Conservation (phyloP, 441 rosid species). For the California macrophylla region DNA sequence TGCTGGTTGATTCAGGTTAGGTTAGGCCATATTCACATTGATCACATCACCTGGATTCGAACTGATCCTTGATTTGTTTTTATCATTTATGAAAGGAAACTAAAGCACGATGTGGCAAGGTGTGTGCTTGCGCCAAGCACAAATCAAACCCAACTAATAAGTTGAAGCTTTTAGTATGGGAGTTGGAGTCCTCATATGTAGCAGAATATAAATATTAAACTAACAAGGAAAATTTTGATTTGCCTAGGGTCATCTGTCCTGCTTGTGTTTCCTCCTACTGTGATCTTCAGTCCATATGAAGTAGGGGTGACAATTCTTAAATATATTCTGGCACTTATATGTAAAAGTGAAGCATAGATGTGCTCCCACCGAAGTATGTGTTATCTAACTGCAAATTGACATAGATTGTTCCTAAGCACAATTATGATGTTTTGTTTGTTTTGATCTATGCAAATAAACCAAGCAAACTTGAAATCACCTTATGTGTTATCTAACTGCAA, state of each 20-base stretch:
- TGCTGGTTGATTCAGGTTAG: background rate
- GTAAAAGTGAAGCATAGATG: background rate
- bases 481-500: background rate
- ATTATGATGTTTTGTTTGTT: background rate
- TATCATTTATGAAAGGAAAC: background rate
- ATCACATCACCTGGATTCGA: background rate
- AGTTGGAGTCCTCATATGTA: background rate
- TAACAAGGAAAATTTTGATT: too few relatives aligned
- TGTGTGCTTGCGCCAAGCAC: too few relatives aligned
- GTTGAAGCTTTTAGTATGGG: background rate
- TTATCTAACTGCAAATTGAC: background rate
- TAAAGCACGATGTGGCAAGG: too few relatives aligned
- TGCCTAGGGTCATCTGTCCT: too few relatives aligned
- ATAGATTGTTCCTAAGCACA: background rate
- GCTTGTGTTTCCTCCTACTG: background rate
- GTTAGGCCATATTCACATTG: background rate
- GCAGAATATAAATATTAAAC: background rate
- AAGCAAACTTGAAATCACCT: background rate
- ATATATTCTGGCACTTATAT: background rate
- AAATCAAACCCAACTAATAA: background rate
- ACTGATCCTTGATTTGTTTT: background rate
- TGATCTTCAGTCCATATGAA: background rate
- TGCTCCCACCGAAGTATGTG: background rate
- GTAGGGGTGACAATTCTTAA: background rate
- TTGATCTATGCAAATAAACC: background rate